Conservation (phyloP, 352 stramenopile genomes). For the Pythium periplocum region DNA sequence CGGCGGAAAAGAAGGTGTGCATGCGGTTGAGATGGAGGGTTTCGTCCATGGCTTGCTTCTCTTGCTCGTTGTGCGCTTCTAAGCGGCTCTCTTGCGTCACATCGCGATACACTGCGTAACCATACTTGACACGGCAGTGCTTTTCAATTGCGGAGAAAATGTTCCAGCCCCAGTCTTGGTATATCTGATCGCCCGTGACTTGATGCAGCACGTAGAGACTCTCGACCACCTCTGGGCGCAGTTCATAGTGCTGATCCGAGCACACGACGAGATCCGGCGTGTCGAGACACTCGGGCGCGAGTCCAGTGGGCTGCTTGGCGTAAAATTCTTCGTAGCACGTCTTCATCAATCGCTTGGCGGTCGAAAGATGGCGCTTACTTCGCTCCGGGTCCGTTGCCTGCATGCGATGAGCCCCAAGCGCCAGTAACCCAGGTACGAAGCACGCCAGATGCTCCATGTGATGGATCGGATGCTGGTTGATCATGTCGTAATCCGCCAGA, state of each 20-base stretch:
- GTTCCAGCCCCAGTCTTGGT: slow-evolving; percentile 94
- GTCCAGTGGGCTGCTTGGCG: slow-evolving; percentile 78
- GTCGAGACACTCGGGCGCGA: slow-evolving; percentile 80
- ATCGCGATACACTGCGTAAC: slow-evolving; percentile 77
- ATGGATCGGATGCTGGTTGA: slow-evolving; percentile 26
- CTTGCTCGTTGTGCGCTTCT: slow-evolving; percentile 3
- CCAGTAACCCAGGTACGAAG: slow-evolving; percentile 93
- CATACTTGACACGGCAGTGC: slow-evolving; percentile 87
- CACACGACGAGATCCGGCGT: slow-evolving; percentile 8
- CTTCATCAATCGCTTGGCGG: slow-evolving; percentile 87
- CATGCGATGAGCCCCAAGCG: slow-evolving; percentile 58
- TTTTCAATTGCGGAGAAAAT: slow-evolving; percentile 93
- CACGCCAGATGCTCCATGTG: slow-evolving; percentile 97
- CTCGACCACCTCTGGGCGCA: slow-evolving; percentile 96
- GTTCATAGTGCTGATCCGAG: slow-evolving; percentile 81
- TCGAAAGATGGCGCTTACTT: slow-evolving; percentile 71
- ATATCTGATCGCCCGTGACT: slow-evolving; percentile 92
- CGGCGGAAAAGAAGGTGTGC: slow-evolving; percentile 98
- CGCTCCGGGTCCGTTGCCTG: slow-evolving; percentile 39
- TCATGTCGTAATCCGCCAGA: slow-evolving; percentile 39
- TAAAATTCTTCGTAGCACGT: slow-evolving; percentile 95
- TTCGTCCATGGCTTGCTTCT: slow-evolving; percentile 9
- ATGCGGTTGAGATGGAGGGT: slow-evolving; percentile 85
- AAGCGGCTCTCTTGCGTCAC: slow-evolving; percentile 17
- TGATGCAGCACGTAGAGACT: slow-evolving; percentile 95